Evolutionary conservation across 805 yeast species (phyloP).

Genomic region (Cyberlindnera bimundalis): DNA sequence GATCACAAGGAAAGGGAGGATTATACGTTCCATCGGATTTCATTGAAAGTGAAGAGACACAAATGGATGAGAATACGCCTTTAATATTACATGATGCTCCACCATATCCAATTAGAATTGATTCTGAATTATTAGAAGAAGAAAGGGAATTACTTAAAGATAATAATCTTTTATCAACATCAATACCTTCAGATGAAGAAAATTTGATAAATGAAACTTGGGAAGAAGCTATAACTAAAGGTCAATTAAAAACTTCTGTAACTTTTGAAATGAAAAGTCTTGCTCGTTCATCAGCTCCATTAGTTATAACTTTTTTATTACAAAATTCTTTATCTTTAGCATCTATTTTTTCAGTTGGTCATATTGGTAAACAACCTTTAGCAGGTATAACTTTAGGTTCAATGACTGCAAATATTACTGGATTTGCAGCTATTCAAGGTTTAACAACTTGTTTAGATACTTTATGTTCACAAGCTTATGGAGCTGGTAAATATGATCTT

Average conservation of each 20-base stretch:
- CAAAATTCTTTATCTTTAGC: conserved; percentile 29
- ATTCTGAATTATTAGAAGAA: conserved; percentile 17
- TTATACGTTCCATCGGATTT: conserved; percentile 22
- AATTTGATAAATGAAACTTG: conserved; percentile 20
- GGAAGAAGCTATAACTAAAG: conserved; percentile 26
- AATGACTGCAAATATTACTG: conserved; percentile 78
- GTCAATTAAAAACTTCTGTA: conserved; percentile 22
- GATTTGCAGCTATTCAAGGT: conserved; percentile 76
- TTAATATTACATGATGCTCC: conserved; percentile 1
- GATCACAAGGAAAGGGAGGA: conserved; percentile 25
- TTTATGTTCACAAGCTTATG: conserved; percentile 81
- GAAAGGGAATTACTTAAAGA: conserved; percentile 24
- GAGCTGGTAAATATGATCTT: conserved; percentile 66
- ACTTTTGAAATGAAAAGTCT: conserved; percentile 21
- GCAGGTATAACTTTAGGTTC: conserved; percentile 83
- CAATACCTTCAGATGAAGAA: conserved; percentile 8
- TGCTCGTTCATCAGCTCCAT: conserved; percentile 22
- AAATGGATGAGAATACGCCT: conserved; percentile 13
- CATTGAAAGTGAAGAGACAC: background rate
- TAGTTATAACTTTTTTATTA: conserved; percentile 26
- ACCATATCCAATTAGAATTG: background rate
- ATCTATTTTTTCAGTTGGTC: conserved; percentile 54
- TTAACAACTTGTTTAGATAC: conserved; percentile 81
- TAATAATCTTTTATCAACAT: conserved; percentile 18
- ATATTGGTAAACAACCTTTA: conserved; percentile 70